Conservation (phyloP, 2,329 filamentous ascomycete species). For the Neonectria faginata region DNA sequence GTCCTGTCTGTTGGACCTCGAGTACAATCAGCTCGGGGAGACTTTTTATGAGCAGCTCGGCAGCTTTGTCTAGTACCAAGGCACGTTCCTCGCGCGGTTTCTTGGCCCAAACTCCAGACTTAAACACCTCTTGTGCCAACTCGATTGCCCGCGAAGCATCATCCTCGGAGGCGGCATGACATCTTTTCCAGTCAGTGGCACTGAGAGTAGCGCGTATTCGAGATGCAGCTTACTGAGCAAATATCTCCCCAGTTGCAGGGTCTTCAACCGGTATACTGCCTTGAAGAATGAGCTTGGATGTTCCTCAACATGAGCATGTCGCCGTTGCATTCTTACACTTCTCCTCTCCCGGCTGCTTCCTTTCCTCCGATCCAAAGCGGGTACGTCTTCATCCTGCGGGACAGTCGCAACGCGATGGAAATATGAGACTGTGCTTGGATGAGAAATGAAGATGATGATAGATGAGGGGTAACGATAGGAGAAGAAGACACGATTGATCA, state of each 20-base stretch:
- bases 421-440: neutral
- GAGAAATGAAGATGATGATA: neutral
- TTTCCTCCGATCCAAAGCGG: slow-evolving; percentile 45
- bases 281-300: neutral
- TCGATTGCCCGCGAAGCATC: slow-evolving; percentile 48
- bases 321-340: slow-evolving; percentile 56
- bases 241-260: slow-evolving; percentile 64
- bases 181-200: slow-evolving; percentile 31
- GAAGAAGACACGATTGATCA: neutral
- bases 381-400: slow-evolving; percentile 12
- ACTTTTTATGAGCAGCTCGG: slow-evolving; percentile 62
- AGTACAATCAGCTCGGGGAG: slow-evolving; percentile 69
- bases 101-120: slow-evolving; percentile 73
- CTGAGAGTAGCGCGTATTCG: neutral
- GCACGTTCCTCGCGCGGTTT: slow-evolving; percentile 69
- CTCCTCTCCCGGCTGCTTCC: slow-evolving; percentile 52
- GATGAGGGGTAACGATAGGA: neutral
- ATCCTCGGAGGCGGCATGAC: slow-evolving; percentile 45
- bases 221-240: slow-evolving; percentile 57
- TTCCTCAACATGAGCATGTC: neutral
- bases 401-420: neutral
- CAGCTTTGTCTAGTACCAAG: slow-evolving; percentile 70
- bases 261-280: slow-evolving; percentile 64
- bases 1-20: slow-evolving; percentile 76
- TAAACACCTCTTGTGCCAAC: slow-evolving; percentile 72